Base-by-base conservation (phyloP, 208 protist genomes). In the Acanthamoeba castellanii region DNA sequence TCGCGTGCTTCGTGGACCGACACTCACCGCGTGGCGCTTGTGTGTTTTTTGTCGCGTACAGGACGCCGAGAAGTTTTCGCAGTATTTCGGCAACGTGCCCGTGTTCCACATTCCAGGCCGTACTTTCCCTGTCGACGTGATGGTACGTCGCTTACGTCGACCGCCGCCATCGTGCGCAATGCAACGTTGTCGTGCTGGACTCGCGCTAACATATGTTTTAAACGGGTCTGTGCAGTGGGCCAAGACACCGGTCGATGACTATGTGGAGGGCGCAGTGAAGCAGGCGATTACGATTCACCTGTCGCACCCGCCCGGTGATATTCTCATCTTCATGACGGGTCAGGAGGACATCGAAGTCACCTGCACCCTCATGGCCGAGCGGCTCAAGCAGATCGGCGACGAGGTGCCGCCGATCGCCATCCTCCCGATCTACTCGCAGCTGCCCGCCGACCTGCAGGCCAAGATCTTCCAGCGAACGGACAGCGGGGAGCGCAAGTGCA, bases 271-370 rank as follows among this genome's bases (percentile, higher is more conserved):
- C 45, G 98, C 99, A 0, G 99, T 99, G 3, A 99, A 99, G 92
- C 99, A 99, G 88, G 99, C 98, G 32, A 95, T 99, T 7, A 95
- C 96, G 0, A 97, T 99, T 47, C 99, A 99, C 96, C 61, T 98
- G 5, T 95, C 95, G 8, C 98, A 98, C 97, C 96, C 98, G 2
- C 97, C 97, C 2, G 99, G 99, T 61, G 99, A 99, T 97, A 99
- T 99, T 74, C 98, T 99, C 47, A 98, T 99, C 16, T 99, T 99
- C 96, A 98, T 99, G 97, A 99, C 99, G 11, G 99, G 99, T 37
- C 99, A 99, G 97, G 99, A 99, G 87, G 99, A 99, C 88, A 99
- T 99, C 74, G 98, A 99, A 76, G 95, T 95, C 0, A 98, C 97
- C 14, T 99, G 98, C 34, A 72, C 50, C 0, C 78, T 95, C 6